Evolutionary conservation across 305 asterid species (phyloP), one percentile per base, ranked within the genome.

Genomic region (Ilex paraguariensis): DNA sequence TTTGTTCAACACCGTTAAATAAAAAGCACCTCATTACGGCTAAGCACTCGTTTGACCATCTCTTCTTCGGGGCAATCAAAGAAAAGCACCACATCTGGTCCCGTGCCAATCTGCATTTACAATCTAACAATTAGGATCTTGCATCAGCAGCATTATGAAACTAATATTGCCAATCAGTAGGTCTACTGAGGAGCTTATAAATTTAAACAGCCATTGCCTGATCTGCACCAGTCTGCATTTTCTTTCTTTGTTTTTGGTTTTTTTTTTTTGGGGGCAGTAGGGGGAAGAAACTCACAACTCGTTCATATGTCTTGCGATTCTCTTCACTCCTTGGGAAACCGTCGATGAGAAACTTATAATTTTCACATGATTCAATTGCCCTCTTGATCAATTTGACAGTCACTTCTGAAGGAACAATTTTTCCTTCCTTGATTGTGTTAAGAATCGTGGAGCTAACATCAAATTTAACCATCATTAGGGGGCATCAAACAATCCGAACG

Each of bases 281-380:
- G 69, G 57, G 67, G 59, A 78, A 70, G 73, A 51, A 68, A 74
- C 96, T 85, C 72, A 90, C 99, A 60, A 86, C 82, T 75, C 76
- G 76, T 73, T 93, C 97, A 74, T 84, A 93, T 13, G 88, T 70
- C 63, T 76, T 54, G 60, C 99, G 92, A 66, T 90, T 93, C 87
- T 93, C 97, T 80, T 93, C 97, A 60, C 73, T 87, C 79, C 99
- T 86, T 60, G 99, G 99, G 72, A 93, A 93, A 66, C 99, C 99
- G 77, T 93, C 99, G 14, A 93, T 86, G 55, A 93, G 96, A 75
- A 86, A 83, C 71, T 70, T 90, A 60, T 79, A 73, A 65, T 57
- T 86, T 54, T 72, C 67, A 60, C 83, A 82, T 46, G 81, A 68
- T 74, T 79, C 85, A 62, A 93, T 85, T 69, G 97, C 96, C 75